Base-by-base conservation (phyloP, 495 filamentous ascomycete genomes). In the Talaromyces borbonicus region DNA sequence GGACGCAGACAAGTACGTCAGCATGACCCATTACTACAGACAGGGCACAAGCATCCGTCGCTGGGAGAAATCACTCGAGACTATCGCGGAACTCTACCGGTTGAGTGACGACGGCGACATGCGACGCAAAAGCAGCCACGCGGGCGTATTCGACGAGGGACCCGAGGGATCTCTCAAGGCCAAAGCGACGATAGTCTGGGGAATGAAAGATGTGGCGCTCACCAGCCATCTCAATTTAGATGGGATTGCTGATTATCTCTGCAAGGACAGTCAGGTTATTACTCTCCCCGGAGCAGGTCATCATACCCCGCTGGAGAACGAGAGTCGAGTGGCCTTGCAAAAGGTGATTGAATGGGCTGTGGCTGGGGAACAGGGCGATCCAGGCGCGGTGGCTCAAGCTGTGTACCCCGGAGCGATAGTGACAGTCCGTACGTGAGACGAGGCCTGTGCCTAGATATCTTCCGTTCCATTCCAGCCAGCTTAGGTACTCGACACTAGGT, bases 11-110 rank as follows among this genome's bases (percentile, higher is more conserved):
- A 60, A 63, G 19, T 59, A 65, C 40, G 43, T 56, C 43, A 67
- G 66, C 56, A 74, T 60, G 65, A 69, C 62, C 41, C 56, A 45
- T 14, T 75, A 62, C 48, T 79, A 79, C 55, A 68, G 73, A 39
- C 64, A 79, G 15, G 58, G 62, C 1, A 58, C 72, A 0, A 45
- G 60, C 7, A 14, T 47, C 0, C 52, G 51, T 0, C 54, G 48
- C 24, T 79, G 75, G 75, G 49, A 56, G 36, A 74, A 74, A 49
- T 71, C 69, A 4, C 46, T 70, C 16, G 61, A 75, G 46, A 74
- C 68, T 1, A 57, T 75, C 35, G 53, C 64, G 9, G 57, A 49
- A 16, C 57, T 77, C n/a, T 62, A 67, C 49, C 58, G 56, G 19
- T 56, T 77, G 41, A 52, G 62, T 4, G 42, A 49, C 1, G 60